These are phyloP conservation scores for Phoma sp. DNA, from an alignment of 2,329 filamentous ascomycete species.

Conservation along the genomic window DNA sequence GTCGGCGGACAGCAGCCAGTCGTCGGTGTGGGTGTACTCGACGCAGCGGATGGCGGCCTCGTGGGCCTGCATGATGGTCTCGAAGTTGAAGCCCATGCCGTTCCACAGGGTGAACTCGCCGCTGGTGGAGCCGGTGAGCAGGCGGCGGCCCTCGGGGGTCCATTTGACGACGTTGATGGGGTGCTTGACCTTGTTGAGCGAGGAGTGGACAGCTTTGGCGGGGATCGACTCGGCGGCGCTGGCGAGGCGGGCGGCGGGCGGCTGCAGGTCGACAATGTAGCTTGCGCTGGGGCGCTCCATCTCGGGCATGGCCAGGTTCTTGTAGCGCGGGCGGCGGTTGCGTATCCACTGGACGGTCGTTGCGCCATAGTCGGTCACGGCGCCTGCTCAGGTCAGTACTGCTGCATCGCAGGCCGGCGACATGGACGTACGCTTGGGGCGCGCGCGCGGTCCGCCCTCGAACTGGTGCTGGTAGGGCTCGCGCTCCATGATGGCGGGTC, in stretches of 20 bases:
- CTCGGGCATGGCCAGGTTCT: constrained; percentile 74
- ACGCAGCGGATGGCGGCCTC: constrained; percentile 84
- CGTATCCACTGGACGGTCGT: constrained; percentile 92
- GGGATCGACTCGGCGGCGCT: constrained; percentile 87
- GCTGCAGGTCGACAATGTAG: constrained; percentile 92
- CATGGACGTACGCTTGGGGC: constrained; percentile 42
- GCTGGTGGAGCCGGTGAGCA: constrained; percentile 93
- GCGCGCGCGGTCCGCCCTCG: constrained; percentile 42
- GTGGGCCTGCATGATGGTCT: constrained; percentile 98
- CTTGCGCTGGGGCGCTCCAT: constrained; percentile 84
- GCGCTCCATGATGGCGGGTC: constrained; percentile 40
- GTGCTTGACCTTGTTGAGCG: constrained; percentile 96
- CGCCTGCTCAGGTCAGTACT: constrained; percentile 61
- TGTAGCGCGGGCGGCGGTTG: constrained; percentile 78
- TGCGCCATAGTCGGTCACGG: constrained; percentile 91
- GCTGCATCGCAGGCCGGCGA: not conserved
- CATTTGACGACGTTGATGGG: constrained; percentile 96
- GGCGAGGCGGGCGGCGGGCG: constrained; percentile 76
- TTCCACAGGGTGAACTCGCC: constrained; percentile 99
- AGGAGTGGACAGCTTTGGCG: constrained; percentile 96
- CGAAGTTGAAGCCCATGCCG: constrained; percentile 98
- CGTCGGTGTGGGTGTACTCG: constrained; percentile 91
- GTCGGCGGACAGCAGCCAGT: constrained; percentile 96
- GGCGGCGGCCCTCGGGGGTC: constrained; percentile 92
- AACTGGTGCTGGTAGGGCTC: constrained; percentile 46